A percentile compares a stretch with the other conserved stretches of the same genome.
Conservation (phyloP, 148 eudicot species). For the Beta vulgaris region DNA sequence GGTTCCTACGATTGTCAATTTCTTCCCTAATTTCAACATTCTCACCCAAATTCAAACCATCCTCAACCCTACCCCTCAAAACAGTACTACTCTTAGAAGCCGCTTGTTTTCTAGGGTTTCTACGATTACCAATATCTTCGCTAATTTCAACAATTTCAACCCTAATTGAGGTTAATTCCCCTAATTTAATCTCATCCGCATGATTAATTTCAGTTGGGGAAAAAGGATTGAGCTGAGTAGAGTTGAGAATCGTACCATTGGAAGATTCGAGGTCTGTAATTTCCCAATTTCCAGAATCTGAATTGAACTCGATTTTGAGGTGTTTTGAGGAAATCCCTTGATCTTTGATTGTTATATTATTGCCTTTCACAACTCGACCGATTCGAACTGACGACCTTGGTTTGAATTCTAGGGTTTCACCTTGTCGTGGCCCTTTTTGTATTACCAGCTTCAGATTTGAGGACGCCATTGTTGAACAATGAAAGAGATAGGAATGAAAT, state of each 20-base stretch:
- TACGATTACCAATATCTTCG: slow-evolving; percentile 16
- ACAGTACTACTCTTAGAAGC: slow-evolving; percentile 9
- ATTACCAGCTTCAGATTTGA: slow-evolving; percentile 42
- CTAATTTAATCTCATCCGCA: slow-evolving; percentile 59
- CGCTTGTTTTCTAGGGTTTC: slow-evolving; percentile 32
- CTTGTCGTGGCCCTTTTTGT: slow-evolving; percentile 65
- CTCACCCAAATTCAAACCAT: slow-evolving; percentile 24
- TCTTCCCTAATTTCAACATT: slow-evolving; percentile 18
- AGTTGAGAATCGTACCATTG: slow-evolving; percentile 65
- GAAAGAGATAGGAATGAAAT: not conserved
- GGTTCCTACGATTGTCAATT: too few species aligned
- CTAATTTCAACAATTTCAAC: slow-evolving; percentile 29
- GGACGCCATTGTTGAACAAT: slow-evolving; percentile 39
- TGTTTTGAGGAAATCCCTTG: slow-evolving; percentile 76
- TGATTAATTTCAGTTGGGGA: slow-evolving; percentile 33
- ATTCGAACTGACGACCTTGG: slow-evolving; percentile 37
- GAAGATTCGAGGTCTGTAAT: slow-evolving; percentile 66
- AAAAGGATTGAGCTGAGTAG: slow-evolving; percentile 27
- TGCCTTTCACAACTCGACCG: slow-evolving; percentile 64
- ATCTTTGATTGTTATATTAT: slow-evolving; percentile 66
- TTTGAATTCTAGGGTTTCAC: slow-evolving; percentile 53
- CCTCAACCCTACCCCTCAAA: slow-evolving; percentile 20
- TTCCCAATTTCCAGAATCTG: slow-evolving; percentile 40
- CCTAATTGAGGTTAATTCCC: slow-evolving; percentile 56
- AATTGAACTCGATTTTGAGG: slow-evolving; percentile 41